Percentiles rank a stretch among this genome's conserved stretches.
Evolutionary conservation across 2,329 filamentous ascomycete species (phyloP).

Genomic region (Beauveria caledonica): DNA sequence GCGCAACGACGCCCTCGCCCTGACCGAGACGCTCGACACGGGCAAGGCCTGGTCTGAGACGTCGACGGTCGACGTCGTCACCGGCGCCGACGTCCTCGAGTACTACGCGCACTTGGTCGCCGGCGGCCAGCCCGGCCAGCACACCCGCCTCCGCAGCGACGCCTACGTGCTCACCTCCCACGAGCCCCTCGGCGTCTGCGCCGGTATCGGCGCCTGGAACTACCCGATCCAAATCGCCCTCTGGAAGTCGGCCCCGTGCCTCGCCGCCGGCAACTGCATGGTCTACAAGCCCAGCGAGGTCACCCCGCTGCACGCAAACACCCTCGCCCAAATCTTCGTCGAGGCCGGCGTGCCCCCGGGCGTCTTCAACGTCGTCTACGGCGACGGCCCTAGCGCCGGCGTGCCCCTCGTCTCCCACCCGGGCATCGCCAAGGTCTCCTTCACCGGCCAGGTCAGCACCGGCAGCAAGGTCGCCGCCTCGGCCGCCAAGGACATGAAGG

Average conservation of each 20-base stretch:
- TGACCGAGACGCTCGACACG: conserved; percentile 74
- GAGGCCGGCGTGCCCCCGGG: conserved; percentile 74
- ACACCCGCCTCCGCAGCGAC: conserved; percentile 62
- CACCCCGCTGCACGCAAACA: conserved; percentile 72
- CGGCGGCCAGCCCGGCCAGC: conserved; percentile 73
- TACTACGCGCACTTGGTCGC: conserved; percentile 78
- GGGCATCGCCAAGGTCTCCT: conserved; percentile 74
- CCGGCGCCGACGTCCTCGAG: conserved; percentile 77
- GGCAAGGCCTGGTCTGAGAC: conserved; percentile 84
- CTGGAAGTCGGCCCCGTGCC: conserved; percentile 81
- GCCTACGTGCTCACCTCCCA: conserved; percentile 81
- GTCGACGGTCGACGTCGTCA: conserved; percentile 72
- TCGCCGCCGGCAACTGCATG: conserved; percentile 83
- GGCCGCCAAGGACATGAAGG: conserved; percentile 75
- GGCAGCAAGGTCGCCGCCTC: conserved; percentile 72
- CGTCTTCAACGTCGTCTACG: conserved; percentile 82
- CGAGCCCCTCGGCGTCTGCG: conserved; percentile 74
- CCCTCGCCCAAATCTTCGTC: conserved; percentile 66
- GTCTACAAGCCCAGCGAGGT: conserved; percentile 86
- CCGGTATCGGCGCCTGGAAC: conserved; percentile 85
- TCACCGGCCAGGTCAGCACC: conserved; percentile 80
- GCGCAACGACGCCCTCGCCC: conserved; percentile 72
- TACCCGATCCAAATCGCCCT: conserved; percentile 86
- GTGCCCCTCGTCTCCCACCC: conserved; percentile 66
- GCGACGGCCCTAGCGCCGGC: conserved; percentile 63